Evolutionary conservation across 192 early-diverging fungal genomes (phyloP).

Genomic region (Haplosporangium gracile): DNA sequence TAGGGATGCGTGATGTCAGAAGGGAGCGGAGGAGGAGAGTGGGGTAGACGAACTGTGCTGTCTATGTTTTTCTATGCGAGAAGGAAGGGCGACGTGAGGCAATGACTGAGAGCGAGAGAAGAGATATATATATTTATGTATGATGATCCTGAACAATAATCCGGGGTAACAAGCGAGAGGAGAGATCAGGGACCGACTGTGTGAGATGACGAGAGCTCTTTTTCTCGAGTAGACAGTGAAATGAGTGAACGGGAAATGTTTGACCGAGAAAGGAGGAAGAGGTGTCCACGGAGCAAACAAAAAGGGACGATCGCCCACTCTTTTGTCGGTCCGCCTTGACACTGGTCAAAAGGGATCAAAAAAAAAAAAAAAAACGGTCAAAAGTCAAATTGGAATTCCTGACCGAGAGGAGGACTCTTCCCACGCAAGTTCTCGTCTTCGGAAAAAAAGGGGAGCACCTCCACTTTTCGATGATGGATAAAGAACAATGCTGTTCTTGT

Average conservation of each 20-base stretch:
- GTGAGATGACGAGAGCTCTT: not conserved
- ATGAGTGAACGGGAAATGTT: not conserved
- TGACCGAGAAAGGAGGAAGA: not conserved
- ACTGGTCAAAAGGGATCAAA: not conserved
- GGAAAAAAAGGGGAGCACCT: not conserved
- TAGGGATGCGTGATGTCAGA: not conserved
- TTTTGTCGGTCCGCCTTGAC: slow-evolving; percentile 4
- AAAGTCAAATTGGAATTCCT: not conserved
- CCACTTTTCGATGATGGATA: not conserved
- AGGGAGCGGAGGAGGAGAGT: not conserved
- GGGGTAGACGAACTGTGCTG: not conserved
- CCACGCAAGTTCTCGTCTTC: not conserved
- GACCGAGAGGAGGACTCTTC: not conserved
- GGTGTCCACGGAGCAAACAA: slow-evolving; percentile 7
- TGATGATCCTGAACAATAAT: not conserved
- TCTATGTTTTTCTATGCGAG: no score
- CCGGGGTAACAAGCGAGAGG: not conserved
- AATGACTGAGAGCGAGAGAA: not conserved
- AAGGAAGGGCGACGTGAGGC: no score
- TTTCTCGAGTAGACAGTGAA: no score
- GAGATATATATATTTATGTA: not conserved
- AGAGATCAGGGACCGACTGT: not conserved
- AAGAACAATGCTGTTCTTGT: not conserved
- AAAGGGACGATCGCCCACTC: not conserved
- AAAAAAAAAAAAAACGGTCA: not conserved